Percentiles rank a stretch among this genome's conserved stretches.
These are phyloP conservation scores for Boletus rubescentipes DNA, from an alignment of 768 basidiomycete species.

Conservation along the genomic window DNA sequence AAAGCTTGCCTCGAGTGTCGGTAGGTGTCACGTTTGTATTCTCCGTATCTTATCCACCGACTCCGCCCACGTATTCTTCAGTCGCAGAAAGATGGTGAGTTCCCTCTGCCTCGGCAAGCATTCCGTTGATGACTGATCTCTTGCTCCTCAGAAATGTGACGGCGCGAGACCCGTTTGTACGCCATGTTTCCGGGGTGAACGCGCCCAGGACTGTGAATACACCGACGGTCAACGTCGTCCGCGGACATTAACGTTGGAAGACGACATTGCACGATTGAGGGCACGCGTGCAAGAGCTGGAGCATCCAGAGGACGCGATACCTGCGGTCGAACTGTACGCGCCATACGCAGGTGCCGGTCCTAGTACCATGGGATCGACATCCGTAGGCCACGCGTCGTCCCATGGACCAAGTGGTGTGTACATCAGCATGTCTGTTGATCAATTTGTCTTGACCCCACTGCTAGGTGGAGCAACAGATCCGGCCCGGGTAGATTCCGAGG, in stretches of 20 bases:
- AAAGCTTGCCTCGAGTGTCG: slow-evolving; percentile 54
- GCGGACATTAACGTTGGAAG: slow-evolving; percentile 58
- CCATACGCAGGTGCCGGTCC: slow-evolving; percentile 38
- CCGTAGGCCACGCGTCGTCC: not conserved
- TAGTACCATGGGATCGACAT: not conserved
- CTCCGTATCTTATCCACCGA: not conserved
- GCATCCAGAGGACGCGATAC: slow-evolving; percentile 46
- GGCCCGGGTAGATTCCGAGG: not conserved
- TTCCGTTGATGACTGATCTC: not conserved
- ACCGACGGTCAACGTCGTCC: slow-evolving; percentile 62
- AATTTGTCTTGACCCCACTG: not conserved
- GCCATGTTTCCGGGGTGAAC: slow-evolving; percentile 58
- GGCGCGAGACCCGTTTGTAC: slow-evolving; percentile 62
- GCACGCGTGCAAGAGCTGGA: slow-evolving; percentile 58
- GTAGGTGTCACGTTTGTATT: slow-evolving; percentile 28
- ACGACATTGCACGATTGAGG: slow-evolving; percentile 54
- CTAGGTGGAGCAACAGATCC: not conserved
- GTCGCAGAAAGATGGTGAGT: slow-evolving; percentile 50
- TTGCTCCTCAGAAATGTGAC: slow-evolving; percentile 58
- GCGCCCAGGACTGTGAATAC: slow-evolving; percentile 71
- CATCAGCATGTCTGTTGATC: not conserved
- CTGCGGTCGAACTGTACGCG: slow-evolving; percentile 50
- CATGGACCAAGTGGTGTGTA: slow-evolving; percentile 1
- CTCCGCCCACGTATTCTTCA: slow-evolving; percentile 12
- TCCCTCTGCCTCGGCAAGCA: too few species aligned